Conservation (phyloP, 163 green algal species). For the Coccomyxa subellipsoidea region DNA sequence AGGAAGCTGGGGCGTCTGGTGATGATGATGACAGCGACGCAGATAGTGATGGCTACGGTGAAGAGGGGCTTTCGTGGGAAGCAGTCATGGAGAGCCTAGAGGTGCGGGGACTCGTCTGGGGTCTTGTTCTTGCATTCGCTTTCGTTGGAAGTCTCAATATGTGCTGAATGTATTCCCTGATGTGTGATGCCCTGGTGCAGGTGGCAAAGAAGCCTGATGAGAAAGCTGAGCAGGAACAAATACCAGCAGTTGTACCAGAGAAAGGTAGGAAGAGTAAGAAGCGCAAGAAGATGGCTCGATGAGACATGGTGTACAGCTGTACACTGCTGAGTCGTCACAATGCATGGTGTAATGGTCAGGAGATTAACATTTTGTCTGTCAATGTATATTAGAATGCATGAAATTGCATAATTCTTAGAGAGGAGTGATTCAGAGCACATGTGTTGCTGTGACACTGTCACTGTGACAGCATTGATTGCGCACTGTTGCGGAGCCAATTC, state of each 20-base stretch:
- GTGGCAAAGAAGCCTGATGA: not conserved
- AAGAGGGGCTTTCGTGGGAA: conserved; percentile 78
- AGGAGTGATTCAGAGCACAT: no score
- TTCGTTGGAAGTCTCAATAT: not conserved
- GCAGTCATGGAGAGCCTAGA: conserved; percentile 61
- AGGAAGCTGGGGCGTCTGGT: not conserved
- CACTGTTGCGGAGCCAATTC: no score
- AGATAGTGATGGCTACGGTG: conserved; percentile 74
- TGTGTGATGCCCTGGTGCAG: not conserved
- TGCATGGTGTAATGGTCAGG: no score
- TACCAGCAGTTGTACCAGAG: not conserved
- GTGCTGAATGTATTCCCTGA: not conserved
- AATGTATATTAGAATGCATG: no score
- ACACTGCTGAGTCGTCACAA: no score
- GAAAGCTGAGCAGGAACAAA: not conserved
- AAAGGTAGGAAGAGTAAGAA: not conserved
- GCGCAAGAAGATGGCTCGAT: not conserved
- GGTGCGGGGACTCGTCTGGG: not conserved
- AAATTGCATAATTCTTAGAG: no score
- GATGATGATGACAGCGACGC: conserved; percentile 28
- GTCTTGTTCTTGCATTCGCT: not conserved
- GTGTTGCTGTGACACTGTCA: no score
- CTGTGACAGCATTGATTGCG: no score
- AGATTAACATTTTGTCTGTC: no score
- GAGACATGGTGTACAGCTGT: no score